Evolutionary conservation across 2,329 filamentous ascomycete species (phyloP).

Genomic region (Neofusicoccum cordaticola): DNA sequence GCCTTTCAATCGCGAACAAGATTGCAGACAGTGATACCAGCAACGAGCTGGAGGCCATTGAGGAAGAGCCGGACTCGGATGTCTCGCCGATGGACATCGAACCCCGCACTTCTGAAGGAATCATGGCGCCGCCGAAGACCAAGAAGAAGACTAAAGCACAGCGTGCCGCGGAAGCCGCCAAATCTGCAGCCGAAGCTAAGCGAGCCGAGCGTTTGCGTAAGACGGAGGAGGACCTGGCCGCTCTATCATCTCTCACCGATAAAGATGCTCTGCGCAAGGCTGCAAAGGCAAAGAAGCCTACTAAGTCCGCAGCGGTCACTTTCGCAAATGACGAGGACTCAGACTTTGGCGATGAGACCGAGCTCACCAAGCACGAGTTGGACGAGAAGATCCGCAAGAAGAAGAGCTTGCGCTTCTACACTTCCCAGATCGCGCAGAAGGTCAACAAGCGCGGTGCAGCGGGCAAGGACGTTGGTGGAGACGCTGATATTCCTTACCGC

Average conservation of each 20-base stretch:
- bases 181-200: conserved; percentile 54
- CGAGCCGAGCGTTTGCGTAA: conserved; percentile 53
- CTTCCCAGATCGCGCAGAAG: conserved; percentile 94
- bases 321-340: conserved; percentile 61
- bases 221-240: conserved; percentile 69
- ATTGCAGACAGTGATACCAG: conserved; percentile 32
- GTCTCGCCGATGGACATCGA: conserved; percentile 23
- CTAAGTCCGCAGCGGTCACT: conserved; percentile 20
- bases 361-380: conserved; percentile 71
- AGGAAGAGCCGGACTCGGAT: conserved; percentile 26
- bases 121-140: conserved; percentile 29
- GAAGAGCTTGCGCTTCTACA: conserved; percentile 95
- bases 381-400: conserved; percentile 86
- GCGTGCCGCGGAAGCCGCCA: conserved; percentile 50
- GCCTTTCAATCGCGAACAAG: conserved; percentile 55
- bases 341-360: conserved; percentile 89
- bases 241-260: conserved; percentile 63
- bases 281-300: conserved; percentile 43
- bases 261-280: conserved; percentile 48
- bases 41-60: conserved; percentile 35
- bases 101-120: conserved; percentile 25
- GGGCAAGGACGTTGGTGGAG: conserved; percentile 72
- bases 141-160: conserved; percentile 50
- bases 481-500: conserved; percentile 80
- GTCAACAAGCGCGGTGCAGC: conserved; percentile 77